Evolutionary conservation across 73 alveolate species (phyloP), one percentile per base, ranked within the genome.

Genomic region (Diophrys sp.): DNA sequence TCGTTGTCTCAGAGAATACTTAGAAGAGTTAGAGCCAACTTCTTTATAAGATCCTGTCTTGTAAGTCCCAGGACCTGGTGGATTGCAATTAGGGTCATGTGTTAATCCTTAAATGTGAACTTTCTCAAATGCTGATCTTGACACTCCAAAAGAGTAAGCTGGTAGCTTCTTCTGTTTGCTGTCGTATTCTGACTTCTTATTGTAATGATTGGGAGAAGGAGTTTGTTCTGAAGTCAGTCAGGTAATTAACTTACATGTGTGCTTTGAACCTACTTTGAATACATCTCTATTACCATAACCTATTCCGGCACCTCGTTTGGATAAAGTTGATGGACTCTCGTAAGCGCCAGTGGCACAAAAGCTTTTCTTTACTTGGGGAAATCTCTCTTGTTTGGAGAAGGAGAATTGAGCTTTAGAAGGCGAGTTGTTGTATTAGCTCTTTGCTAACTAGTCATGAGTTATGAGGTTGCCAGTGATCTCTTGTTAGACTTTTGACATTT

Each of bases 11-110:
- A 68, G 31, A 28, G 75, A 68, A 55, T 68, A 68, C 29, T 68
- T 68, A 28, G 75, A 25, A 26, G 75, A 25, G 5, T 31, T 31
- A 1, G 1, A 31, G 34, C 75, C 75, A 1, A 68, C 31, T 2
- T 44, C 31, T 68, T 68, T 68, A 14, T 23, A 5, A 2, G 34
- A 25, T 2, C 18, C 26, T 2, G 55, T 29, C 8, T n/a, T 55
- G 31, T 68, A 68, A 26, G 75, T 5, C 56, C 75, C 75, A 2
- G 75, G 75, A 23, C 75, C 75, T 68, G 75, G 75, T 27, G 31
- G 54, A 23, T 25, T 23, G 2, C 54, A 23, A 68, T 25, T 68
- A 1, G 31, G 54, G 29, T 68, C 75, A 26, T 25, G 25, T n/a
- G 25, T 68, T 55, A 68, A 26, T 68, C 75, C 75, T 24, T 68